Evolutionary conservation across 1,284 basidiomycete species (phyloP).

Genomic region (Rhodotorula sp.): DNA sequence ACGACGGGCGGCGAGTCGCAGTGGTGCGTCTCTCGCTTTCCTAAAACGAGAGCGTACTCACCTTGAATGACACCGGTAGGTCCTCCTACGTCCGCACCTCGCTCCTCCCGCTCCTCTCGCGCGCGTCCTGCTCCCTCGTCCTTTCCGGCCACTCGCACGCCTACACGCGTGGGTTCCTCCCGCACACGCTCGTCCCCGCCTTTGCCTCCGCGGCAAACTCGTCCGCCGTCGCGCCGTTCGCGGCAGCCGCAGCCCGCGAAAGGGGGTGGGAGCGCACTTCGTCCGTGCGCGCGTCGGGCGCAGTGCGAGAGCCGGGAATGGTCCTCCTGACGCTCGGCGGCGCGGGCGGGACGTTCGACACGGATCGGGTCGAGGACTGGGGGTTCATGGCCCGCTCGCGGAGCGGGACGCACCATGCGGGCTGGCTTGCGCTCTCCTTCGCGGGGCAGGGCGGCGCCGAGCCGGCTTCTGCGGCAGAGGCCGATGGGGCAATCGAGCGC

Average conservation of each 20-base stretch:
- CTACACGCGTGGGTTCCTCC: constrained; percentile 44
- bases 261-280: constrained; percentile 28
- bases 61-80: constrained; percentile 10
- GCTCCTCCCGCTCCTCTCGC: constrained; percentile 37
- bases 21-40: constrained; percentile 32
- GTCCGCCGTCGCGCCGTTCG: constrained; percentile 7
- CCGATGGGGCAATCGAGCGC: neutral
- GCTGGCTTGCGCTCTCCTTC: constrained; percentile 30
- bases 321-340: constrained; percentile 40
- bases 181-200: constrained; percentile 21
- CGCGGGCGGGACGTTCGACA: constrained; percentile 43
- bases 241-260: constrained; percentile 12
- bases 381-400: constrained; percentile 31
- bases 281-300: neutral
- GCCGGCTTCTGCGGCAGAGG: neutral
- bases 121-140: constrained; percentile 26
- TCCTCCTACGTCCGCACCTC: constrained; percentile 40
- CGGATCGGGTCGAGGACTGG: constrained; percentile 43
- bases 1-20: constrained; percentile 33
- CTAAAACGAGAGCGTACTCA: neutral
- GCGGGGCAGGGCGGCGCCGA: constrained; percentile 3
- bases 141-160: constrained; percentile 45
- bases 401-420: constrained; percentile 33
- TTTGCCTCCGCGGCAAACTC: constrained; percentile 21
- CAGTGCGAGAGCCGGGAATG: constrained; percentile 30